Base-by-base conservation (phyloP, 495 filamentous ascomycete species). In the Penicillium mononematosum region DNA sequence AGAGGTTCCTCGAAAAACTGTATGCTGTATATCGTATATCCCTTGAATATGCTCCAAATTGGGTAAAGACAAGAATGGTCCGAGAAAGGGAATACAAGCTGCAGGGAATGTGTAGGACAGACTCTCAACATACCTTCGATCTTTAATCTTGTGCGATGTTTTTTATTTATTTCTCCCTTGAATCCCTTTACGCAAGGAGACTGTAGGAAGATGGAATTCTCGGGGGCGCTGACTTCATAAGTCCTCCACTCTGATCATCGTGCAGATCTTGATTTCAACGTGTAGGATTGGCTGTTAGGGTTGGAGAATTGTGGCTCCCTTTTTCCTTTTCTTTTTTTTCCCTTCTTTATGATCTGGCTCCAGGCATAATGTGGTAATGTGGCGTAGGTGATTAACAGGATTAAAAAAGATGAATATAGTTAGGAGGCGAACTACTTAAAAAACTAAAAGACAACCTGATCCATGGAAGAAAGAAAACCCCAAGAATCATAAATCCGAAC, bases 161-260 rank as follows among this genome's bases (percentile, higher is more conserved):
- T 22, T 12, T 10, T 34, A 29, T 34, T 34, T 12, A 12, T 34
- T 14, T 14, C 38, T 44, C 51, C 59, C 57, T 63, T 60, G 62
- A 50, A 46, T 63, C 63, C 59, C 55, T 68, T 62, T 31, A 55
- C 22, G 60, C 57, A 63, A 65, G 63, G 61, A 52, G 59, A 62
- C 61, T 47, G 58, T 34, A 50, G 55, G 39, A 50, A 49, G 47
- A 56, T 59, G 60, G 56, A 68, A 62, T 60, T 47, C 59, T 62
- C 41, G 59, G 60, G 55, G 59, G 56, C 36, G 63, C 58, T 64
- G 66, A 66, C 56, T 69, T 69, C 66, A 69, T 66, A 59, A 58
- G 60, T 55, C 58, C 49, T 59, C 56, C 54, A 55, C 61, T 53
- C 47, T 43, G 66, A 66, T 69, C 66, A 64, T 60, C 61, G 47